These are phyloP conservation scores for Cicer cuneatum DNA, from an alignment of 306 rosid species.

Conservation along the genomic window DNA sequence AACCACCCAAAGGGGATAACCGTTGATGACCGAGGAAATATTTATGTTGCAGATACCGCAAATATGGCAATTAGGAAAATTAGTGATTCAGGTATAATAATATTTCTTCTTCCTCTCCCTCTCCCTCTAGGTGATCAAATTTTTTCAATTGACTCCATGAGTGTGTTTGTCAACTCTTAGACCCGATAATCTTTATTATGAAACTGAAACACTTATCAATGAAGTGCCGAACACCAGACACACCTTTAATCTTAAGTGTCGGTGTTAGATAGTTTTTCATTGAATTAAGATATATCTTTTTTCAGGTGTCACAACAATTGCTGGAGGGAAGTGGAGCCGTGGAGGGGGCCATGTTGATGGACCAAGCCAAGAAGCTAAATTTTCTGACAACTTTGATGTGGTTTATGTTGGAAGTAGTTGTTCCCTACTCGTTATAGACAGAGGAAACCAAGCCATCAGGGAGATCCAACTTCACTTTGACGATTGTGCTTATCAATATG, in stretches of 20 bases:
- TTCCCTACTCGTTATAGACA: slow-evolving; percentile 81
- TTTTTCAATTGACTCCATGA: not conserved
- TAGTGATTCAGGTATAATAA: slow-evolving; percentile 72
- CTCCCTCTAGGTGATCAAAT: not conserved
- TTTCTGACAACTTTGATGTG: slow-evolving; percentile 92
- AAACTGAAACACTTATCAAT: slow-evolving; percentile 8
- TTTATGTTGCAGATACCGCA: slow-evolving; percentile 83
- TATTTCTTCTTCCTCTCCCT: not conserved
- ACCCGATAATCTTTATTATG: too few species aligned
- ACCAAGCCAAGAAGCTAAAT: slow-evolving; percentile 90
- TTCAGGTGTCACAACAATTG: slow-evolving; percentile 89
- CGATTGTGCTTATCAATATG: slow-evolving; percentile 93
- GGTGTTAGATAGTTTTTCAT: not conserved
- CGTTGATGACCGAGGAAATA: slow-evolving; percentile 91
- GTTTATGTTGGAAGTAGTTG: slow-evolving; percentile 91
- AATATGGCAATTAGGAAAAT: slow-evolving; percentile 95
- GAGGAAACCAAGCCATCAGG: slow-evolving; percentile 85
- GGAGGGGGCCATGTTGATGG: slow-evolving; percentile 91
- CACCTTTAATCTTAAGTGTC: too few species aligned
- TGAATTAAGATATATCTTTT: slow-evolving; percentile 40
- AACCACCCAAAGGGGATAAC: slow-evolving; percentile 88
- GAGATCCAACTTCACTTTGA: slow-evolving; percentile 92
- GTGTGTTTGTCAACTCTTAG: not conserved
- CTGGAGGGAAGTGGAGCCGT: slow-evolving; percentile 83
- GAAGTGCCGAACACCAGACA: too few species aligned